Conservation (phyloP, 2,329 filamentous ascomycete genomes). For the Fusarium hainanense region DNA sequence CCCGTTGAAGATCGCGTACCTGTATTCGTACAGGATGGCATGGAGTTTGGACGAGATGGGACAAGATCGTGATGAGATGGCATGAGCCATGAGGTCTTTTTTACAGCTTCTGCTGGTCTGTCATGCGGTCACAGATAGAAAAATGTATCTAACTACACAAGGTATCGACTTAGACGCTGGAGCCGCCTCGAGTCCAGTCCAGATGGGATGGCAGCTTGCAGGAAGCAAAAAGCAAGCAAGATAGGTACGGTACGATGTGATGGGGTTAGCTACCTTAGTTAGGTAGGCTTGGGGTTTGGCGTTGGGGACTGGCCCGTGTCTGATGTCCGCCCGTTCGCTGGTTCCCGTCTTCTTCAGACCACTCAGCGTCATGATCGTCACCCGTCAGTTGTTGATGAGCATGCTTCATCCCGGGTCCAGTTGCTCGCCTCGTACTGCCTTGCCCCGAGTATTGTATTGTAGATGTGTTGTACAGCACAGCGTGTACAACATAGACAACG, state of each 20-base stretch:
- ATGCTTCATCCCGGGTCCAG: slow-evolving; percentile 37
- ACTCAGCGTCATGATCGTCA: slow-evolving; percentile 43
- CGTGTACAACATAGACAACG: slow-evolving; percentile 27
- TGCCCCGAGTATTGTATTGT: slow-evolving; percentile 7
- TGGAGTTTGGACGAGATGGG: slow-evolving; percentile 40
- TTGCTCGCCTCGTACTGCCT: slow-evolving; percentile 26
- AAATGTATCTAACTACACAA: not conserved
- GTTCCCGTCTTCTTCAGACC: slow-evolving; percentile 33
- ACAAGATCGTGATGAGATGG: slow-evolving; percentile 30
- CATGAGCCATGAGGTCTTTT: slow-evolving; percentile 26
- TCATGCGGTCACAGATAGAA: slow-evolving; percentile 34
- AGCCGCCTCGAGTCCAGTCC: slow-evolving; percentile 21
- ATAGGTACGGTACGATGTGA: slow-evolving; percentile 30
- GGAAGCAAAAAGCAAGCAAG: slow-evolving; percentile 22
- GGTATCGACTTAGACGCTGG: slow-evolving; percentile 30
- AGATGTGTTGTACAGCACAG: slow-evolving; percentile 13
- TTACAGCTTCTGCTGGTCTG: slow-evolving; percentile 34
- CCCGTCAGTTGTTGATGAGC: slow-evolving; percentile 29
- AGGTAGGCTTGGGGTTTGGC: not conserved
- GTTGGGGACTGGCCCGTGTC: slow-evolving; percentile 31
- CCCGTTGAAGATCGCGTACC: slow-evolving; percentile 22
- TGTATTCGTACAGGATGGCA: slow-evolving; percentile 31
- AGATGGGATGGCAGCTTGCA: slow-evolving; percentile 22
- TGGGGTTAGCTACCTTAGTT: not conserved
- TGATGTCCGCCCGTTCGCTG: slow-evolving; percentile 46